Conservation (phyloP, 2,329 filamentous ascomycete species). For the Emydomyces testavorans region DNA sequence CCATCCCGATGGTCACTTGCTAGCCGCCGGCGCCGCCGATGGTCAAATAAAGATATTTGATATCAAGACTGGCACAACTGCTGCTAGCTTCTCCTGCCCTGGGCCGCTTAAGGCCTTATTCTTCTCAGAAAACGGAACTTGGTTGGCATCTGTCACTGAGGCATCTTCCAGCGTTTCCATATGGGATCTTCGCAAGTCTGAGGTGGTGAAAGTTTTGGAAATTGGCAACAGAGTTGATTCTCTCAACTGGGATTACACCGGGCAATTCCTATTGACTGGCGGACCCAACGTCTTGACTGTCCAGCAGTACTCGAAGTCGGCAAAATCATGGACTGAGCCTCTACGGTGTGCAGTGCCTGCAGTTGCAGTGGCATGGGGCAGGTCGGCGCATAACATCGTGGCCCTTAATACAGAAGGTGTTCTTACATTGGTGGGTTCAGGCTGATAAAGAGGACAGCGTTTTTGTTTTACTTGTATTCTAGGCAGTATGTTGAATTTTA, state of each 20-base stretch:
- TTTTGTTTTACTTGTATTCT: slow-evolving; percentile 16
- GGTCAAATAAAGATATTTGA: slow-evolving; percentile 84
- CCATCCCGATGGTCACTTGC: slow-evolving; percentile 91
- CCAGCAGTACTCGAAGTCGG: slow-evolving; percentile 76
- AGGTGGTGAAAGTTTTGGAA: slow-evolving; percentile 72
- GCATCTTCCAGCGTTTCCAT: slow-evolving; percentile 68
- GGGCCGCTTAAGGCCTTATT: slow-evolving; percentile 62
- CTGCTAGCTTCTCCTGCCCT: slow-evolving; percentile 56
- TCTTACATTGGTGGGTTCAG: slow-evolving; percentile 55
- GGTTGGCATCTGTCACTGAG: slow-evolving; percentile 74
- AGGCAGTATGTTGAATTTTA: slow-evolving; percentile 11
- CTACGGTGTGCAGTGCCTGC: slow-evolving; percentile 64
- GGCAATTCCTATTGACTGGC: slow-evolving; percentile 76
- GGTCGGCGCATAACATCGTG: slow-evolving; percentile 60
- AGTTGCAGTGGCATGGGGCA: slow-evolving; percentile 65
- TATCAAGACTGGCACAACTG: slow-evolving; percentile 64
- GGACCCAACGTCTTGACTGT: slow-evolving; percentile 73
- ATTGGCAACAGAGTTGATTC: slow-evolving; percentile 65
- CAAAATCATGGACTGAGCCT: slow-evolving; percentile 81
- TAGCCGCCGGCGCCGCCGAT: slow-evolving; percentile 68
- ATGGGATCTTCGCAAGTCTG: slow-evolving; percentile 83
- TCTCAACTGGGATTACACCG: slow-evolving; percentile 86
- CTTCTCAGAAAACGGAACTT: slow-evolving; percentile 96
- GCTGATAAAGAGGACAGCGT: slow-evolving; percentile 32
- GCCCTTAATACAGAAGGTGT: slow-evolving; percentile 63